These are phyloP conservation scores for Dryadomyces quercus-mongolicae DNA, from an alignment of 2,329 filamentous ascomycete genomes.

Conservation along the genomic window DNA sequence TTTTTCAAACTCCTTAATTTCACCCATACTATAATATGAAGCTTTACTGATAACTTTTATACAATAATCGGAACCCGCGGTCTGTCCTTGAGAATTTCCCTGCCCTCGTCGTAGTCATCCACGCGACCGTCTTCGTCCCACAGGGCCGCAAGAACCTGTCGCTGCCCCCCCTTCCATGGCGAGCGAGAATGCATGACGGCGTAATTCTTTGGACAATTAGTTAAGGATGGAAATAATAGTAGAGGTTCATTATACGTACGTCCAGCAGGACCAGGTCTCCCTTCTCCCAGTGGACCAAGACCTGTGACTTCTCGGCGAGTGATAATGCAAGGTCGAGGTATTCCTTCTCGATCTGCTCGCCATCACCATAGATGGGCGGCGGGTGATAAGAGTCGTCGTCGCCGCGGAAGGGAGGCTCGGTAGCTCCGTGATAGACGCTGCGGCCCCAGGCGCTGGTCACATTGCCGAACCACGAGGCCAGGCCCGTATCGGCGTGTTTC, in stretches of 20 bases:
- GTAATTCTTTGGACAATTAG: slow-evolving; percentile 13
- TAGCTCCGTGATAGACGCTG: slow-evolving; percentile 4
- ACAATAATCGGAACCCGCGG: background rate
- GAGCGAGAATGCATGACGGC: slow-evolving; percentile 15
- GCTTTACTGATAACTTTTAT: too few species aligned
- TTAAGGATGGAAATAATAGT: background rate
- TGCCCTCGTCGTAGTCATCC: background rate
- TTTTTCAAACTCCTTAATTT: too few species aligned
- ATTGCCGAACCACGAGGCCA: slow-evolving; percentile 14
- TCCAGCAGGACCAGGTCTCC: slow-evolving; percentile 13
- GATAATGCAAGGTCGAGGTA: slow-evolving; percentile 11
- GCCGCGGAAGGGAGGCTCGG: slow-evolving; percentile 4
- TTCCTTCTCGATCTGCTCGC: slow-evolving; percentile 12
- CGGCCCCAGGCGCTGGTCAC: slow-evolving; percentile 8
- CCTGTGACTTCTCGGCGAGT: background rate
- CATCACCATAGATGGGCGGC: slow-evolving; percentile 13
- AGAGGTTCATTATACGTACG: background rate
- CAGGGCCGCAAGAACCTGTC: background rate
- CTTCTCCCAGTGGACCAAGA: background rate
- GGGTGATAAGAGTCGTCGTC: slow-evolving; percentile 4
- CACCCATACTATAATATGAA: too few species aligned
- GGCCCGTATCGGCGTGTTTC: background rate
- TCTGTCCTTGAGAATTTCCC: background rate
- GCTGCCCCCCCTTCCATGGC: slow-evolving; percentile 9
- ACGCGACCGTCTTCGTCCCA: slow-evolving; percentile 1